A percentile compares a stretch with the other conserved stretches of the same genome.
phyloP scores from a whole-genome alignment of 2,329 filamentous ascomycete species.

The Aspergillus japonicus region DNA sequence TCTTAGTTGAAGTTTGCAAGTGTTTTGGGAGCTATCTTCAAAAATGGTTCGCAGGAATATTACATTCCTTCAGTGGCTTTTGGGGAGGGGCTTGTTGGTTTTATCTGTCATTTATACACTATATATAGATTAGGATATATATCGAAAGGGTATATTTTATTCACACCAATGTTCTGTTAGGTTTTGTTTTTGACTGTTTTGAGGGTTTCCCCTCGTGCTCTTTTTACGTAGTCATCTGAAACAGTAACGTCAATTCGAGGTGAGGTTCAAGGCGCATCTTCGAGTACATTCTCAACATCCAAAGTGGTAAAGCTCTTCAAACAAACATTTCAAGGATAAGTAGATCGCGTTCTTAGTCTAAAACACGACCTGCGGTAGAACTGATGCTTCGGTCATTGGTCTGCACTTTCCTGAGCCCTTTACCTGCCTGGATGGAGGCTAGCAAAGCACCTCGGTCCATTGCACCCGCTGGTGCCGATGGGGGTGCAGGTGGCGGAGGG shows the following conservation, averaged over 20 bases:
- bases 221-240: neutral
- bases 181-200: neutral
- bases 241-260: neutral
- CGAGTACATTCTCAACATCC: neutral
- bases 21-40: neutral
- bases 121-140: neutral
- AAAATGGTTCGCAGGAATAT: too few species aligned
- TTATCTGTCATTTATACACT: neutral
- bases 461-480: constrained; percentile 35
- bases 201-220: neutral
- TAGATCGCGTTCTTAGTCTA: constrained; percentile 31
- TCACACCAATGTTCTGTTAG: neutral
- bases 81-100: too few species aligned
- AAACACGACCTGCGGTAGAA: constrained; percentile 72
- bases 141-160: neutral
- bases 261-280: neutral
- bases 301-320: neutral
- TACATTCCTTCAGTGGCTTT: too few species aligned
- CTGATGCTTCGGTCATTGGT: constrained; percentile 83
- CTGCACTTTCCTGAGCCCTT: constrained; percentile 75
- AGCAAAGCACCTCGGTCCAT: constrained; percentile 63
- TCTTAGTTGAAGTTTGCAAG: constrained; percentile 23
- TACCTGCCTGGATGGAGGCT: constrained; percentile 79
- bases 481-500: constrained; percentile 35
- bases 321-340: neutral